Conservation (phyloP, 2,329 filamentous ascomycete species). For the Colletotrichum sp. region DNA sequence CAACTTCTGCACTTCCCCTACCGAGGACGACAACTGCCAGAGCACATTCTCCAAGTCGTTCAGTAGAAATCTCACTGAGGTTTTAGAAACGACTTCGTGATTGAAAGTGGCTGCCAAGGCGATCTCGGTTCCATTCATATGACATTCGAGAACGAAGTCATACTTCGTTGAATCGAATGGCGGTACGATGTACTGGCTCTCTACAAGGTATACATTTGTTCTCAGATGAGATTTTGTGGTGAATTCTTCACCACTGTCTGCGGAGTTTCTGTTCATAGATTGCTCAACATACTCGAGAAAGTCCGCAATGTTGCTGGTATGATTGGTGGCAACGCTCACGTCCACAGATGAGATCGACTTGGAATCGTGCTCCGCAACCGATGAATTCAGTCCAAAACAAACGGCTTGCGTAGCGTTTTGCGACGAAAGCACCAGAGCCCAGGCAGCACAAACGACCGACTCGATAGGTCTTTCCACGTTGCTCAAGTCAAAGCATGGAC, state of each 20-base stretch:
- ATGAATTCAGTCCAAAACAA: neutral
- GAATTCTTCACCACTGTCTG: fast-evolving
- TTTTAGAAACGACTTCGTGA: neutral
- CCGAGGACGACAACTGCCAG: neutral
- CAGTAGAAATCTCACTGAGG: neutral
- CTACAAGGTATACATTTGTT: neutral
- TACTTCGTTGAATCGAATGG: neutral
- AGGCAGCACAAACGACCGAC: neutral
- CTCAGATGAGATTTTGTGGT: too few species aligned
- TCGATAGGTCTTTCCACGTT: neutral
- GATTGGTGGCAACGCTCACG: neutral
- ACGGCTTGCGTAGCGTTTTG: neutral
- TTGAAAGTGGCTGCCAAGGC: neutral
- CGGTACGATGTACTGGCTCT: neutral
- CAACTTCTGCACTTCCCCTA: neutral
- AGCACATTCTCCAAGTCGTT: neutral
- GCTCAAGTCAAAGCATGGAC: neutral
- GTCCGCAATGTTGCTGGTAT: neutral
- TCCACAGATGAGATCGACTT: neutral
- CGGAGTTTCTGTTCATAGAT: neutral
- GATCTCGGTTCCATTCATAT: neutral
- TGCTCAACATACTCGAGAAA: neutral
- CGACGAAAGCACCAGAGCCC: neutral
- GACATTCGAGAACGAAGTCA: neutral
- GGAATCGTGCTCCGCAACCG: fast-evolving